Evolutionary conservation across 2,329 filamentous ascomycete species (phyloP).

Genomic region (Phialemoniopsis sp.): DNA sequence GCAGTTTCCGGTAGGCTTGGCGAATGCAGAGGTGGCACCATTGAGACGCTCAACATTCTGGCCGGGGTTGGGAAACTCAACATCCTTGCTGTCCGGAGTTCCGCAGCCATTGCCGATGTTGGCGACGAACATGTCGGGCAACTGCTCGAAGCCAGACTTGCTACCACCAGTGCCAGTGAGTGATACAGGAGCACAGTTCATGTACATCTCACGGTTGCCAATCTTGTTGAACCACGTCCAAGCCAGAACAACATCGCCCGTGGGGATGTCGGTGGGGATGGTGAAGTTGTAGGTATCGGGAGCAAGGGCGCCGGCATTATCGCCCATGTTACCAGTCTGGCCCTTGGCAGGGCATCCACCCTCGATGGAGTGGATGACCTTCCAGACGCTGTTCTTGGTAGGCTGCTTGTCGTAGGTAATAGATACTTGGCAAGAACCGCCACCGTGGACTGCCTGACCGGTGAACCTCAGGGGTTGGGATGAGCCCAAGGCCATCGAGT

Average conservation of each 20-base stretch:
- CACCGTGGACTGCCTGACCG: conserved; percentile 78
- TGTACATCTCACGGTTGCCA: conserved; percentile 95
- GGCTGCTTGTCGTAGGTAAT: conserved; percentile 75
- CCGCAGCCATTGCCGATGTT: conserved; percentile 60
- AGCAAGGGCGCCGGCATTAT: conserved; percentile 33
- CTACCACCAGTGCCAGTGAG: conserved; percentile 52
- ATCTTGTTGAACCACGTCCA: conserved; percentile 96
- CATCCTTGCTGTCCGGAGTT: conserved; percentile 49
- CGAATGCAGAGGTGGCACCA: conserved; percentile 27
- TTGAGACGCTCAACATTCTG: conserved; percentile 46
- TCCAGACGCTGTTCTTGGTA: conserved; percentile 66
- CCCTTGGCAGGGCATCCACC: conserved; percentile 75
- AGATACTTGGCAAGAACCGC: conserved; percentile 87
- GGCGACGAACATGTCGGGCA: conserved; percentile 73
- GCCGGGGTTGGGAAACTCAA: conserved; percentile 68
- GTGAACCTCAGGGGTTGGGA: conserved; percentile 58
- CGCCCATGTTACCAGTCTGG: conserved; percentile 51
- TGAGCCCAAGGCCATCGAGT: conserved; percentile 61
- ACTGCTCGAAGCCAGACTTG: conserved; percentile 49
- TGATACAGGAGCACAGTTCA: conserved; percentile 82
- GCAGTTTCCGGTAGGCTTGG: conserved; percentile 17
- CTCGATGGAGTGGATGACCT: conserved; percentile 83
- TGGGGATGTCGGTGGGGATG: conserved; percentile 66
- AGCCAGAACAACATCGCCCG: conserved; percentile 75
- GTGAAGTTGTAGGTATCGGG: conserved; percentile 63